These are phyloP conservation scores for Sugiyamaella grinbergsii DNA, from an alignment of 1,139 yeast species.

Conservation along the genomic window DNA sequence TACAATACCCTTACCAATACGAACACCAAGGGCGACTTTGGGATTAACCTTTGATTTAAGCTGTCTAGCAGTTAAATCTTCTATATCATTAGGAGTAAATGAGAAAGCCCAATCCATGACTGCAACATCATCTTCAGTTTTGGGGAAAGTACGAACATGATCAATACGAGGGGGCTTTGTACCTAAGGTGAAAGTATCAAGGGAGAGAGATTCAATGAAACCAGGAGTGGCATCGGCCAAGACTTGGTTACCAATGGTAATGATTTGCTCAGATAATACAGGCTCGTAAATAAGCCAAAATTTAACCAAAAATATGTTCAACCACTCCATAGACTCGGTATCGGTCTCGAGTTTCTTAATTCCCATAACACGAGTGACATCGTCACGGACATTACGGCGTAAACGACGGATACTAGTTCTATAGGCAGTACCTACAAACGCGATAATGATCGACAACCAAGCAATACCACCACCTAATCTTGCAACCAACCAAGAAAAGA, in stretches of 20 bases:
- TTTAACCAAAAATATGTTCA: constrained; percentile 80
- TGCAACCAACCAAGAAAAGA: constrained; percentile 78
- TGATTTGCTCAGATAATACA: constrained; percentile 79
- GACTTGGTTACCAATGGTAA: constrained; percentile 81
- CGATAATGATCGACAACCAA: constrained; percentile 71
- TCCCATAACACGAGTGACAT: constrained; percentile 82
- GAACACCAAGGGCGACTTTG: constrained; percentile 51
- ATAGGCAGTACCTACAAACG: constrained; percentile 65
- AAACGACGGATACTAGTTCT: constrained; percentile 82
- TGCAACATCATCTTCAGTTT: constrained; percentile 86
- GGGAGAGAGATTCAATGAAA: constrained; percentile 77
- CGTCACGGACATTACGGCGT: constrained; percentile 71
- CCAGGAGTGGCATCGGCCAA: constrained; percentile 76
- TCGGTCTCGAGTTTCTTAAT: constrained; percentile 80
- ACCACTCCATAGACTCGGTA: constrained; percentile 93
- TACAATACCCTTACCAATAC: constrained; percentile 47
- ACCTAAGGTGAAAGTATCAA: constrained; percentile 87
- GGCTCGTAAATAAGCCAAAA: constrained; percentile 94
- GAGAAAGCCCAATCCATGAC: constrained; percentile 94
- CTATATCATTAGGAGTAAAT: constrained; percentile 84
- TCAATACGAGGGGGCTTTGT: constrained; percentile 95
- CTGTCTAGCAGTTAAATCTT: constrained; percentile 83
- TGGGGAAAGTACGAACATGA: constrained; percentile 80
- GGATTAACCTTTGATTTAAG: constrained; percentile 81
- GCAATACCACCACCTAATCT: constrained; percentile 75